A percentile compares a stretch with the other conserved stretches of the same genome.
phyloP scores from a whole-genome alignment of 306 rosid genomes.

The Quercus aquifolioides region DNA sequence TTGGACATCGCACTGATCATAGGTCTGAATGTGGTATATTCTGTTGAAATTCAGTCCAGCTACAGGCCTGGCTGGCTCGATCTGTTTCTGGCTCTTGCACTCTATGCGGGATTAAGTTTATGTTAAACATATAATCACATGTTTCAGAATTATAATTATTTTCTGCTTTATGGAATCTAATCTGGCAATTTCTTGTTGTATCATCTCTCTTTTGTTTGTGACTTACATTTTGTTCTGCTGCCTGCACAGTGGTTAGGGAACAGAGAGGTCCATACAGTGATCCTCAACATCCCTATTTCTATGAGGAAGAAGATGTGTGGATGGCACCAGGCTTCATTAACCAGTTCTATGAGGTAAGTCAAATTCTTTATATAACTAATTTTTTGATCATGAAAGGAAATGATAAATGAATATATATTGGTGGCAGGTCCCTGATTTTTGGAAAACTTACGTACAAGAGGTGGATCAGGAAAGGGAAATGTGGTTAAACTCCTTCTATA shows the following conservation, averaged over 20 bases:
- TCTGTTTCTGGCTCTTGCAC: background rate
- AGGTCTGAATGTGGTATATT: background rate
- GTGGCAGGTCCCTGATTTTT: slow-evolving; percentile 85
- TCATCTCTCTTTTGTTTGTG: slow-evolving; percentile 15
- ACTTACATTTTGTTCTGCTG: slow-evolving; percentile 18
- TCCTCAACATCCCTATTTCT: slow-evolving; percentile 94
- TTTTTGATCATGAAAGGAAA: slow-evolving; percentile 16
- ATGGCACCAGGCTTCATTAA: slow-evolving; percentile 98
- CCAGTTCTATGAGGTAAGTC: slow-evolving; percentile 84
- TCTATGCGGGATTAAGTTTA: background rate
- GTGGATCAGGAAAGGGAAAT: slow-evolving; percentile 92
- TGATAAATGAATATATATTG: slow-evolving; percentile 10
- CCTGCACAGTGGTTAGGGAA: slow-evolving; percentile 83
- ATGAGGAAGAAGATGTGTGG: slow-evolving; percentile 93
- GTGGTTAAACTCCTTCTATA: slow-evolving; percentile 98
- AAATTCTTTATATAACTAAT: slow-evolving; percentile 17
- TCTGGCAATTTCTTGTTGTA: background rate
- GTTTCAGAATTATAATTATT: background rate
- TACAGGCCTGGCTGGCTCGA: background rate
- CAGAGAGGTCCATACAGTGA: slow-evolving; percentile 81
- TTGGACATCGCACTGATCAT: background rate
- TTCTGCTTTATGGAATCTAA: background rate
- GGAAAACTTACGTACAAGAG: slow-evolving; percentile 82
- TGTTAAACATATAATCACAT: background rate
- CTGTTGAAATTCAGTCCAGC: background rate